phyloP scores from a whole-genome alignment of 805 yeast genomes.

The Nakazawaea pomicola region DNA sequence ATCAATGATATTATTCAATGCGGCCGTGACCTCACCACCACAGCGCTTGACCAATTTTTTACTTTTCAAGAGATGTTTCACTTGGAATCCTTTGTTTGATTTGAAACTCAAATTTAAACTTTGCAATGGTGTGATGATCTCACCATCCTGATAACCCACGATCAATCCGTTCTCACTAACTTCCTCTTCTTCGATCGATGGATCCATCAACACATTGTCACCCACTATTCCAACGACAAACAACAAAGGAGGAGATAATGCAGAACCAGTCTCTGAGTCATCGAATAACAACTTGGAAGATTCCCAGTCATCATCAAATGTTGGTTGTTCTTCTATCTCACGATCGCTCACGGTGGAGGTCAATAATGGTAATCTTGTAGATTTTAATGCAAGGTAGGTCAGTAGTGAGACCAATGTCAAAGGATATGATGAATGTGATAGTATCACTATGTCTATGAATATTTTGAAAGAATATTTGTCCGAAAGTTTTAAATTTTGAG shows the following conservation, averaged over 20 bases:
- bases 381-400: slow-evolving; percentile 71
- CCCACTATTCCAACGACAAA: slow-evolving; percentile 78
- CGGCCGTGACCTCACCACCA: slow-evolving; percentile 58
- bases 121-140: slow-evolving; percentile 67
- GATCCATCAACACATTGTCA: slow-evolving; percentile 67
- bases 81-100: slow-evolving; percentile 52
- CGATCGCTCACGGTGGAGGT: slow-evolving; percentile 62
- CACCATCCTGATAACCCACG: slow-evolving; percentile 64
- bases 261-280: slow-evolving; percentile 23
- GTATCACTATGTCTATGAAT: slow-evolving; percentile 72
- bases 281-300: slow-evolving; percentile 41
- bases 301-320: slow-evolving; percentile 86
- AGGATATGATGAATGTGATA: slow-evolving; percentile 78
- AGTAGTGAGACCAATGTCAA: slow-evolving; percentile 76
- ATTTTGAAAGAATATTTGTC: slow-evolving; percentile 72
- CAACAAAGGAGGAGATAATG: slow-evolving; percentile 73
- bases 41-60: slow-evolving; percentile 52
- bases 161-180: slow-evolving; percentile 83
- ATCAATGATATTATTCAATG: slow-evolving; percentile 44
- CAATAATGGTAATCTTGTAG: slow-evolving; percentile 71
- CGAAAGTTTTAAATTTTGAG: slow-evolving; percentile 53
- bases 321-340: slow-evolving; percentile 82
- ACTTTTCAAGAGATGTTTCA: slow-evolving; percentile 43
- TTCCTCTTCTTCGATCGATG: slow-evolving; percentile 82
- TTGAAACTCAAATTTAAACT: slow-evolving; percentile 55